Conservation (phyloP, 495 filamentous ascomycete species). For the Xylaria acuta region DNA sequence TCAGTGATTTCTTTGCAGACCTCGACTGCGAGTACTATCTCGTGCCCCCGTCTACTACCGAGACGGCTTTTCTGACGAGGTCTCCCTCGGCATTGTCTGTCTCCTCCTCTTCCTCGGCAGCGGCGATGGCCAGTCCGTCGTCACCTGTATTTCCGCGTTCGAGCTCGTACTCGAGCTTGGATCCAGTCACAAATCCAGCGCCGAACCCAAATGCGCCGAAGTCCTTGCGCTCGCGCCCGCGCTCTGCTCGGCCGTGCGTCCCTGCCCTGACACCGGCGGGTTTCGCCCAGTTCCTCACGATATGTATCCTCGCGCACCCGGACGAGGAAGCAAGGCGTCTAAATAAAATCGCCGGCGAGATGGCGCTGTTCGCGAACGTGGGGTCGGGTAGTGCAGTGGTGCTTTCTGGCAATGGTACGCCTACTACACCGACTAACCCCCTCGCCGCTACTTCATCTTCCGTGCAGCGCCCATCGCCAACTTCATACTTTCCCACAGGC, state of each 20-base stretch:
- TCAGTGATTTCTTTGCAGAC: conserved; percentile 73
- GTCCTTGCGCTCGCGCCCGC: conserved; percentile 32
- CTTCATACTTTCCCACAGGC: conserved; percentile 1
- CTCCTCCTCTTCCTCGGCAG: conserved; percentile 6
- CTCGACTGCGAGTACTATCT: conserved; percentile 83
- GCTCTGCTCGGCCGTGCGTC: conserved; percentile 66
- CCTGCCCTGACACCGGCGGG: conserved; percentile 82
- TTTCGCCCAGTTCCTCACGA: conserved; percentile 78
- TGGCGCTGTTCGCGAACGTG: conserved; percentile 68
- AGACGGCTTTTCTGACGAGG: background rate
- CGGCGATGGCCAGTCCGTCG: background rate
- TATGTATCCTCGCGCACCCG: conserved; percentile 77
- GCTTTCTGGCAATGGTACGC: background rate
- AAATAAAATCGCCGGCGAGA: conserved; percentile 70
- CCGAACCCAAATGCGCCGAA: background rate
- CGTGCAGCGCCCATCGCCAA: background rate
- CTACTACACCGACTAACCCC: background rate
- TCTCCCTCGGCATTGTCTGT: conserved; percentile 12
- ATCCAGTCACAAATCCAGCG: background rate
- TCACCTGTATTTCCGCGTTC: conserved; percentile 20
- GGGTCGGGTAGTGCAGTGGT: conserved; percentile 25
- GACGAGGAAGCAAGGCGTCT: conserved; percentile 78
- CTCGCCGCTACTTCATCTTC: background rate
- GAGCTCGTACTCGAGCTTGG: conserved; percentile 23
- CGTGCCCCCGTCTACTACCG: conserved; percentile 58